Evolutionary conservation across 257 asterid species (phyloP), one percentile per base, ranked within the genome.

Genomic region (Solanum rostratum): DNA sequence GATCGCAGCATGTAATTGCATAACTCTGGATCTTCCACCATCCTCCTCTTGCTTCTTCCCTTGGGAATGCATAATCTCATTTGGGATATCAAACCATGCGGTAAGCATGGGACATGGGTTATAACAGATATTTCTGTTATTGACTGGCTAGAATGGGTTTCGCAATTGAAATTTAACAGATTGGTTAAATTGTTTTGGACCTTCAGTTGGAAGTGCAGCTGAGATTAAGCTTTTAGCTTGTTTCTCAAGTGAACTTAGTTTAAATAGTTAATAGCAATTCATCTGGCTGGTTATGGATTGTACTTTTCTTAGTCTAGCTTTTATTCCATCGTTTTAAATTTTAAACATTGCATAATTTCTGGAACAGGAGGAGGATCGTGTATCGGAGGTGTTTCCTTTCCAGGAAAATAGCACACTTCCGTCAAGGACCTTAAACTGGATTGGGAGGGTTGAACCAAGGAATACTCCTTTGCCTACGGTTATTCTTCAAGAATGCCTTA

Each of bases 361-460:
- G 88, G 84, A 83, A 81, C 94, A 97, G 98, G 99, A 95, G 82
- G 92, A 90, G 65, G 93, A 87, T 90, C 90, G 81, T 85, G 88
- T 95, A 71, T 92, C 98, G 13, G 94, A 97, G 89, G 89, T 89
- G 83, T 91, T 97, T 86, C 99, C 98, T 49, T 97, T 94, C 85
- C 98, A 97, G 88, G 93, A 91, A 88, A 97, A 97, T 85, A 92
- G 98, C 89, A 94, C 96, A 50, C 93, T 97, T 79, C 92, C 95
- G 71, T 97, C 98, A 78, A 97, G 85, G 90, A 86, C 88, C 87
- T 96, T 95, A 79, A 87, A 91, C 85, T 93, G 96, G 98, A 92
- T 95, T 81, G 91, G 87, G 69, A 86, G 84, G 86, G 91, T 87
- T 84, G 97, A 93, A 86, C 94, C 92, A 68, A 93, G 85, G 89